Conservation (phyloP, 495 filamentous ascomycete species). For the Hypoxylon fuscum region DNA sequence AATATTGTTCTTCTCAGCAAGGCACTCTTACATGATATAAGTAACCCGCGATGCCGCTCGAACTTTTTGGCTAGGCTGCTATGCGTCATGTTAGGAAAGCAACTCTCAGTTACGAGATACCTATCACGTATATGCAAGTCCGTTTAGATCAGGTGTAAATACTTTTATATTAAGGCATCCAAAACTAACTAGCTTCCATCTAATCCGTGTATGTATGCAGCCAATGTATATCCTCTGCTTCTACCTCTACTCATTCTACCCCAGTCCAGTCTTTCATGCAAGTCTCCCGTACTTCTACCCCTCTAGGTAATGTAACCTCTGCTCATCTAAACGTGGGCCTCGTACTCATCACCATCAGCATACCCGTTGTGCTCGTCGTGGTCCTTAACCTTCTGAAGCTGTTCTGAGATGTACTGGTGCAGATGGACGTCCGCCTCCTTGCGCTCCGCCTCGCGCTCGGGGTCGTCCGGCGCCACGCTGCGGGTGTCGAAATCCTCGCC, state of each 20-base stretch:
- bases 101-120: no score
- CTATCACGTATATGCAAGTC: background rate
- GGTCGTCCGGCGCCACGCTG: slow-evolving; percentile 42
- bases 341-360: slow-evolving; percentile 59
- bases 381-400: slow-evolving; percentile 68
- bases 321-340: slow-evolving; percentile 52
- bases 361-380: slow-evolving; percentile 48
- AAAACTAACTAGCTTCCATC: slow-evolving; percentile 3
- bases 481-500: slow-evolving; percentile 47
- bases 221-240: slow-evolving; percentile 30
- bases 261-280: background rate
- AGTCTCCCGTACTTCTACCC: background rate
- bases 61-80: no score
- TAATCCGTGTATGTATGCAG: slow-evolving; percentile 32
- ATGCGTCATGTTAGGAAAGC: no score
- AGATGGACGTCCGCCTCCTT: slow-evolving; percentile 70
- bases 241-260: background rate
- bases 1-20: no score
- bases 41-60: no score
- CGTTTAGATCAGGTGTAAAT: background rate
- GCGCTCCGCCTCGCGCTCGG: slow-evolving; percentile 52
- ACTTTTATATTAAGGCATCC: background rate
- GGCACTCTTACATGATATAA: no score
- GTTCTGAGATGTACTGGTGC: slow-evolving; percentile 73
- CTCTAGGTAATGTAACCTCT: background rate